Base-by-base conservation (phyloP, 257 asterid genomes). In the Fraxinus anomala region DNA sequence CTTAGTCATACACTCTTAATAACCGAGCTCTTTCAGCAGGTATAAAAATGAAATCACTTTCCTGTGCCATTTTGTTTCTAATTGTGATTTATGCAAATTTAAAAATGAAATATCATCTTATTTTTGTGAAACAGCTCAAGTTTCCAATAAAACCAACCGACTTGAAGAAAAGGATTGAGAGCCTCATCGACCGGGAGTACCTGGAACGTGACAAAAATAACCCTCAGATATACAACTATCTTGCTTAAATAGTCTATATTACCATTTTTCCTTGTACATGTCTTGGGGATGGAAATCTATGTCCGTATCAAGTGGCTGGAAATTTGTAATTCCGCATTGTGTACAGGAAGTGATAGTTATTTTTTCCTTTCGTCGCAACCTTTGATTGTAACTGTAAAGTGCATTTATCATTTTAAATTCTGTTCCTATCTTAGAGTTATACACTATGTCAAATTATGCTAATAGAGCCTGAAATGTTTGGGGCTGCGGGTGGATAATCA, bases 11-110 rank as follows among this genome's bases (percentile, higher is more conserved):
- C 99, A 0, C 94, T 96, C 37, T 85, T 96, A 84, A 96, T 96
- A 76, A 93, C 99, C 1, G 99, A 96, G 86, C 98, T 96, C 76
- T 93, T 93, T 73, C 99, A 96, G 85, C 98, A 96, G 97, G 99
- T 93, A 84, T 16, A 24, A 19, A 23, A 63, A 78, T n/a, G 67
- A 47, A 63, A 63, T 59, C 30, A 24, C 16, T 33, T 68, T 33
- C 37, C 21, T 3, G 68, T 24, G 44, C 74, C 54, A 24, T 63
- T 23, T 24, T 24, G 34, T 24, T 42, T n/a, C 3, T 54, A 54
- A 54, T 54, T 54, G 23, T 5, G 26, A 17, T 54, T 16, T n/a
- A 5, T 54, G 12, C 65, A 63, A 63, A 23, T 2, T 26, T 11
- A 23, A 26, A 24, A 68, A 34, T 61, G 78, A 31, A 78, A 56